Base-by-base conservation (phyloP, 805 yeast species). In the Helenozyma rhizophorensis region DNA sequence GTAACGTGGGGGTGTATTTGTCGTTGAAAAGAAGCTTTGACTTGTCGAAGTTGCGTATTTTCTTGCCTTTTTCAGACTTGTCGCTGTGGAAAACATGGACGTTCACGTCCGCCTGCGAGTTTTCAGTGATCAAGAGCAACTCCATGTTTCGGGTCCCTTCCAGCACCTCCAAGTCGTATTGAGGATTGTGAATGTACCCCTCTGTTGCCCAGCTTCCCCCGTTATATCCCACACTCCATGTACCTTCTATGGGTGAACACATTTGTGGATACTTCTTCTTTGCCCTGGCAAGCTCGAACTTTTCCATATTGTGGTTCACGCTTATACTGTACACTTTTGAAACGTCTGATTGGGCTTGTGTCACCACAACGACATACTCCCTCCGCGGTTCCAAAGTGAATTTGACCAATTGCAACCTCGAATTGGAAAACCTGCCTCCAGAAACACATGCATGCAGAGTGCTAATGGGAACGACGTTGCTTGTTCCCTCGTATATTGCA, bases 141-240 rank as follows among this genome's bases (percentile, higher is more conserved):
- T 27, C 23, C 10, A 40, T 13, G 9, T 46, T 46, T 2, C 54
- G 40, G 8, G 40, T 29, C 3, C 33, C 35, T 2, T 41, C 36
- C 2, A 33, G 22, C 0, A 56, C 50, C 9, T 50, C 49, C 1
- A 70, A 23, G 7, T 42, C 48, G 30, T 60, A 77, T 41, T 78
- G 84, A 0, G 86, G 86, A 40, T 80, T 80, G 8, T 59, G 47
- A 14, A 71, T 47, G 43, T 65, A 80, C 1, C 70, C 53, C 6
- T 69, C 58, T 15, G 58, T 37, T 0, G 69, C 38, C 75, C 78
- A 74, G 43, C 65, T 72, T 0, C 87, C 86, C 2, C 84, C 85
- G 27, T 68, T 53, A 11, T 51, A 53, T 3, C 50, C 52, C 1
- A 54, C 43, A 9, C 53, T 53, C 85, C 85, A 80, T 16, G 48